Base-by-base conservation (phyloP, 345 rosid genomes). In the Camelina hispida region DNA sequence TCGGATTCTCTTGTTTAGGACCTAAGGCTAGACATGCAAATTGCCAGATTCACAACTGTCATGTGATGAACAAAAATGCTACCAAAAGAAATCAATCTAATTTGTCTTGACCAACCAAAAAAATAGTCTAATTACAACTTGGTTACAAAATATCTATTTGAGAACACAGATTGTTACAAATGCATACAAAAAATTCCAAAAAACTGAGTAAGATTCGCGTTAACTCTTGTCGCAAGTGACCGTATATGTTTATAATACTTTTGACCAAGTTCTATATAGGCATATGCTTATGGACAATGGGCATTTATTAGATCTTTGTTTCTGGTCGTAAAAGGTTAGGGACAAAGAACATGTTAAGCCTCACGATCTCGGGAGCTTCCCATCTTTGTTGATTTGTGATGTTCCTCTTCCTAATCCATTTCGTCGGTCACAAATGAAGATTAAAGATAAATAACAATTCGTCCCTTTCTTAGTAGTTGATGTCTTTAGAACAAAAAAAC, bases 321-420 rank as follows among this genome's bases (percentile, higher is more conserved):
- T 75, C 51, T 60, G 58, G 76, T 72, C 81, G 66, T 73, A 52
- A 51, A 57, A 72, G 30, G 68, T 69, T 69, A 8, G 64, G 28
- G 68, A 69, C 79, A 64, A 68, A 56, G 61, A 58, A 63, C 59
- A 60, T 67, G 76, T 23, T 44, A 75, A 65, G 71, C 50, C 76
- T 77, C 43, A 32, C 71, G 66, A 70, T 77, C 71, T 47, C 71
- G 60, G 70, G 76, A 77, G 76, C 66, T 70, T 77, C 80, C 66
- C 76, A 77, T 77, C 52, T 55, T 70, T 70, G 57, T 70, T 76
- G 34, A 54, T 66, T 62, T 69, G 18, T 63, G 35, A 62, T 76
- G 75, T 46, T 54, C 57, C 69, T 53, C 46, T 51, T 40, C 57
- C 34, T 43, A 61, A 47, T 35, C 62, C 52, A 73, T 55, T 55